A percentile compares a stretch with the other conserved stretches of the same genome.
Conservation (phyloP, 1,284 basidiomycete genomes). For the Quambalaria eucalypti region DNA sequence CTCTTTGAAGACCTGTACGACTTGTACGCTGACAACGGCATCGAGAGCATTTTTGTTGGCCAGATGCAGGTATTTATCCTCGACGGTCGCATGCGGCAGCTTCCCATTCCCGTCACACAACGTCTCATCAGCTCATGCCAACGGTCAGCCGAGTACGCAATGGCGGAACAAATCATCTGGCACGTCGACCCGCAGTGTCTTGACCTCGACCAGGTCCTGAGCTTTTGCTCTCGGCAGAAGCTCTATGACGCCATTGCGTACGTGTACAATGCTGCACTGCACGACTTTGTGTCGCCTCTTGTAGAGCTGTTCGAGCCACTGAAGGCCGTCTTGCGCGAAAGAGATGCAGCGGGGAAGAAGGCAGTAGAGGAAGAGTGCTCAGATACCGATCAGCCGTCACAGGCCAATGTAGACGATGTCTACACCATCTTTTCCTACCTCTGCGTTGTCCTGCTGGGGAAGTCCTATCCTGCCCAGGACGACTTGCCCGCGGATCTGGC, state of each 20-base stretch:
- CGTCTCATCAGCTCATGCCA: slow-evolving; percentile 71
- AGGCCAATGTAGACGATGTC: slow-evolving; percentile 53
- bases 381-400: too few relatives aligned
- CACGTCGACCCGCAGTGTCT: slow-evolving; percentile 83
- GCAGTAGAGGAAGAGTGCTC: slow-evolving; percentile 17
- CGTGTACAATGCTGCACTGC: slow-evolving; percentile 77
- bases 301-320: slow-evolving; percentile 74
- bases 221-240: slow-evolving; percentile 68
- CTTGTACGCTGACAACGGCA: slow-evolving; percentile 73
- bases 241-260: slow-evolving; percentile 92
- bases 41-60: slow-evolving; percentile 74
- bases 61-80: slow-evolving; percentile 79
- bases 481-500: slow-evolving; percentile 45
- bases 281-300: slow-evolving; percentile 80
- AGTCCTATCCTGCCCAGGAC: slow-evolving; percentile 76
- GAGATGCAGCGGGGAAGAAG: slow-evolving; percentile 17
- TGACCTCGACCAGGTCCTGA: slow-evolving; percentile 87
- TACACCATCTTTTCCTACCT: slow-evolving; percentile 91
- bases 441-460: slow-evolving; percentile 72
- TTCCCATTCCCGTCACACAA: slow-evolving; percentile 78
- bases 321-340: slow-evolving; percentile 53
- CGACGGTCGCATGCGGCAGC: slow-evolving; percentile 60
- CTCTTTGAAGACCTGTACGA: slow-evolving; percentile 89
- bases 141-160: slow-evolving; percentile 61
- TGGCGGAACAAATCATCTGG: slow-evolving; percentile 85